A percentile compares a stretch with the other conserved stretches of the same genome.
These are phyloP conservation scores for Soucietia sequanensis DNA, from an alignment of 805 yeast species.

Conservation along the genomic window DNA sequence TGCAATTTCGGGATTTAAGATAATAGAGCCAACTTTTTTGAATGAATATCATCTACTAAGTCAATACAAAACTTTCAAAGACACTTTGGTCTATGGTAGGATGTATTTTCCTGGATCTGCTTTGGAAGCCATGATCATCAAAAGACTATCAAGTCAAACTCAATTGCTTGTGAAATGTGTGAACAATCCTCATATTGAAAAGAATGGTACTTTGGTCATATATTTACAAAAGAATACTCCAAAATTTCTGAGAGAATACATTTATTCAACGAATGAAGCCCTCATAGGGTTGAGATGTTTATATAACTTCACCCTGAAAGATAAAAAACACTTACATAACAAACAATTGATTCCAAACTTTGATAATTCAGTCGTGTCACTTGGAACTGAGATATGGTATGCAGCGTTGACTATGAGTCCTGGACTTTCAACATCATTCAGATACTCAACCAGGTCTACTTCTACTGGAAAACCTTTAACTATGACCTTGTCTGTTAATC, in stretches of 20 bases:
- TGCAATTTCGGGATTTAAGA: conserved; percentile 66
- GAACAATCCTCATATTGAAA: conserved; percentile 57
- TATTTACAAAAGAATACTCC: conserved; percentile 69
- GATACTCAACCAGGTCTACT: conserved; percentile 83
- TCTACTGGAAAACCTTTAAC: conserved; percentile 88
- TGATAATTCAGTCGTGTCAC: conserved; percentile 62
- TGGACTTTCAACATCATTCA: conserved; percentile 78
- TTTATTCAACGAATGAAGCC: conserved; percentile 82
- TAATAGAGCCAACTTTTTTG: conserved; percentile 46
- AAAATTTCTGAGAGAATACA: conserved; percentile 64
- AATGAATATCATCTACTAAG: not conserved
- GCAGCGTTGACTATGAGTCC: conserved; percentile 84
- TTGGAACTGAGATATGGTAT: conserved; percentile 89
- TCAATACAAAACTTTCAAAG: conserved; percentile 14
- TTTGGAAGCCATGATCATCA: conserved; percentile 82
- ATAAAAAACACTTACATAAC: conserved; percentile 23
- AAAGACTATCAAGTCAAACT: conserved; percentile 54
- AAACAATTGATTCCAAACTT: conserved; percentile 42
- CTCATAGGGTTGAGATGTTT: conserved; percentile 78
- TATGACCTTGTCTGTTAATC: conserved; percentile 82
- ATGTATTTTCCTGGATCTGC: conserved; percentile 86
- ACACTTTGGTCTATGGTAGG: conserved; percentile 71
- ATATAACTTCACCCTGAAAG: conserved; percentile 55
- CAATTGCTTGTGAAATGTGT: conserved; percentile 75
- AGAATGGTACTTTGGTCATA: conserved; percentile 59